Evolutionary conservation across 169 alveolate species (phyloP).

Genomic region (Cryptosporidium felis): DNA sequence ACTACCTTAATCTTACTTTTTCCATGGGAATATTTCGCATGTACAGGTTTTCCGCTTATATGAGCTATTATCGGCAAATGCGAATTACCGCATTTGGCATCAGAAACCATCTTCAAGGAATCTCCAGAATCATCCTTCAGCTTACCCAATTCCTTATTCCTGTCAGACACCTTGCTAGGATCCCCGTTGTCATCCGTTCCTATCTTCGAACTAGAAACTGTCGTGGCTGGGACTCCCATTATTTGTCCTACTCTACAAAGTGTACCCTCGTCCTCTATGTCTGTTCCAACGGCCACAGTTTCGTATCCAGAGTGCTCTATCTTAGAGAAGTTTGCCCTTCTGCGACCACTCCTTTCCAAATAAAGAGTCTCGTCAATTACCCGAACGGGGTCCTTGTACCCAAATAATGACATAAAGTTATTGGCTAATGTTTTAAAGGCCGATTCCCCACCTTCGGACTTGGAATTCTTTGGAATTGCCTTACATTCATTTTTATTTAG

Average conservation of each 20-base stretch:
- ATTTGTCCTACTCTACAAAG: neutral
- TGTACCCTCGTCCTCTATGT: conserved; percentile 23
- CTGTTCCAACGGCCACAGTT: conserved; percentile 45
- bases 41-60: conserved; percentile 61
- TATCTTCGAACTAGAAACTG: neutral
- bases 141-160: neutral
- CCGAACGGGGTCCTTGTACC: conserved; percentile 15
- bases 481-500: neutral
- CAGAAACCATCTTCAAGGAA: neutral
- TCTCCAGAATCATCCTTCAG: neutral
- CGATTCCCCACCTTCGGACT: neutral
- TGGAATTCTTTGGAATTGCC: neutral
- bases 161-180: neutral
- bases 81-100: neutral
- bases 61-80: conserved; percentile 36
- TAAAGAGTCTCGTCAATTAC: no score
- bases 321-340: neutral
- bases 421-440: conserved; percentile 36
- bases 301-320: neutral
- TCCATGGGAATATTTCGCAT: conserved; percentile 30
- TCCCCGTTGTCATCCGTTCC: neutral
- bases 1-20: conserved; percentile 8
- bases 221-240: neutral
- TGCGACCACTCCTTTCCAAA: no score
- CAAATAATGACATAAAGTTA: conserved; percentile 62